Evolutionary conservation across 352 stramenopile species (phyloP), one percentile per base, ranked within the genome.

Genomic region (Pythium aristosporum): DNA sequence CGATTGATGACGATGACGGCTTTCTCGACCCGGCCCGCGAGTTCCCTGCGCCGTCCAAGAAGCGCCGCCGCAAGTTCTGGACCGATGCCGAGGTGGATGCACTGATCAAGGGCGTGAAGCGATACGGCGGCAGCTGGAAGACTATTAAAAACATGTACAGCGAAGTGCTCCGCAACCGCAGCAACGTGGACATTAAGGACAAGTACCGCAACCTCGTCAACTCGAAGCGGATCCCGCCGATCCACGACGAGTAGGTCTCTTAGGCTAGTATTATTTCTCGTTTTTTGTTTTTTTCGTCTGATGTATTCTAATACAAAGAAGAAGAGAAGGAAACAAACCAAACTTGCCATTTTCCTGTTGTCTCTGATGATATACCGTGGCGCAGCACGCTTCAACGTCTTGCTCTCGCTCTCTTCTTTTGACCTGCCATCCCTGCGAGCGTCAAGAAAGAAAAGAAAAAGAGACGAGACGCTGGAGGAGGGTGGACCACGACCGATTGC

Each of bases 141-240:
- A 69, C 79, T 23, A 94, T 92, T 73, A 89, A 91, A 59, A 62
- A 63, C 25, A 86, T 80, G 63, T 82, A 76, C 56, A 57, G 65
- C 0, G 62, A 79, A 15, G 67, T 77, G 30, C 72, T 94, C 28
- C 61, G 65, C 3, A 57, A 75, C 56, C 79, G 82, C 23, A 83
- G 73, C 30, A 92, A 92, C 49, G 79, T 94, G 21, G 80, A 94
- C 54, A 52, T 94, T 42, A 94, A 94, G 71, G 85, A 94, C 71
- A 94, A 94, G 68, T 89, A 88, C 60, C 85, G 85, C 42, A 94
- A 94, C 59, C 41, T 94, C 37, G 41, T 79, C 58, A 83, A 76
- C 55, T 76, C 75, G 32, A 67, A 72, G 57, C 76, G 71, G 46
- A 63, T 88, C 20, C 42, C 61, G 3, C 65, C 65, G 30, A 63